Conservation (phyloP, 2,329 filamentous ascomycete genomes). For the Fusarium sp. region DNA sequence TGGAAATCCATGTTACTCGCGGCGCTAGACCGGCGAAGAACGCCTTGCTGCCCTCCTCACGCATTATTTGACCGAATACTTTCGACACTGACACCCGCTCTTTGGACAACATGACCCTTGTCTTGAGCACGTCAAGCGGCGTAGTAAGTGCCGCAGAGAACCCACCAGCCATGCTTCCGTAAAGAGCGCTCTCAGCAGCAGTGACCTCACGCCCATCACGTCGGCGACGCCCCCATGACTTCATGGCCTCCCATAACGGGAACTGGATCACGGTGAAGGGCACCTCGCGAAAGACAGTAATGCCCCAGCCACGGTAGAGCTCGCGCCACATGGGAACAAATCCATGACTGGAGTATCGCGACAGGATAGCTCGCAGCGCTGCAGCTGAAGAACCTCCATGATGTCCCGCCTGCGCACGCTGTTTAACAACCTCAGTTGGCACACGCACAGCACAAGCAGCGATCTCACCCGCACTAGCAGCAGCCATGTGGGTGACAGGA, state of each 20-base stretch:
- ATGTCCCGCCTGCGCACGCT: constrained; percentile 90
- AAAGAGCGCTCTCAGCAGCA: constrained; percentile 83
- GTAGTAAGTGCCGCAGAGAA: constrained; percentile 91
- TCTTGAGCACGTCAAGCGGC: constrained; percentile 96
- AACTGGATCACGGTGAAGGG: constrained; percentile 98
- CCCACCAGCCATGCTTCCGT: constrained; percentile 85
- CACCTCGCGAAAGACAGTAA: constrained; percentile 95
- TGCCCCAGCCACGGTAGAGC: constrained; percentile 90
- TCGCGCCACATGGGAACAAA: constrained; percentile 77
- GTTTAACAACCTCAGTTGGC: constrained; percentile 97
- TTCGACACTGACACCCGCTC: constrained; percentile 69
- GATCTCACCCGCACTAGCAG: constrained; percentile 87
- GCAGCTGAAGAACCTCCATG: constrained; percentile 76
- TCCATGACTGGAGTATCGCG: constrained; percentile 57
- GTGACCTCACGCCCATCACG: constrained; percentile 63
- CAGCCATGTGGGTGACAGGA: constrained; percentile 78
- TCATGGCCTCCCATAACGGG: constrained; percentile 94
- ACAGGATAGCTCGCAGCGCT: constrained; percentile 78
- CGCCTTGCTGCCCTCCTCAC: constrained; percentile 71
- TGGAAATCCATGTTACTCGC: constrained; percentile 92
- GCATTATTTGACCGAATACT: constrained; percentile 74
- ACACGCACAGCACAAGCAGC: constrained; percentile 93
- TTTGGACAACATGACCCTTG: constrained; percentile 89
- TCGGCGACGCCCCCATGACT: constrained; percentile 71
- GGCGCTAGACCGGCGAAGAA: constrained; percentile 85